phyloP scores from a whole-genome alignment of 108 stramenopile species.

The Bacterosira constricta region DNA sequence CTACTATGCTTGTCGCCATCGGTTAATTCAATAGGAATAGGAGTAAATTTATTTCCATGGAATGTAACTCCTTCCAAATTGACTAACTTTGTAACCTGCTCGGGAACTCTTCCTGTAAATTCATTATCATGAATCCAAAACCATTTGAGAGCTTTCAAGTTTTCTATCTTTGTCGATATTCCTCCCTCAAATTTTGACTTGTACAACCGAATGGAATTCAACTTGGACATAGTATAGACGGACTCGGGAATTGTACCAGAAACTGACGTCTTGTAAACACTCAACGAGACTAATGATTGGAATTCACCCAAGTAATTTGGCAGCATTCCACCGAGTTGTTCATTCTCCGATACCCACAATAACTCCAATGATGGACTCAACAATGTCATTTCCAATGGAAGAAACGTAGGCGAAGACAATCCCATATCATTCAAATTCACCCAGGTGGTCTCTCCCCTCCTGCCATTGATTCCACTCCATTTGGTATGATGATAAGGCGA shows the following conservation, averaged over 20 bases:
- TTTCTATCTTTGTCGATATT: conserved; percentile 19
- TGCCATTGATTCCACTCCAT: conserved; percentile 41
- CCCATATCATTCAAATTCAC: conserved; percentile 23
- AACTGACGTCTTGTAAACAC: conserved; percentile 21
- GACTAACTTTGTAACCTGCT: conserved; percentile 10
- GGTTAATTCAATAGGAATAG: not conserved
- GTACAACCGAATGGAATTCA: conserved; percentile 37
- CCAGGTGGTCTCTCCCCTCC: conserved; percentile 16
- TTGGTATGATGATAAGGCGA: conserved; percentile 14
- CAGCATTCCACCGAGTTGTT: conserved; percentile 10
- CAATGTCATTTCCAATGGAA: conserved; percentile 34
- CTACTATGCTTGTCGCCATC: not conserved
- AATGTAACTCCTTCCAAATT: conserved; percentile 42
- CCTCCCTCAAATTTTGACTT: conserved; percentile 25
- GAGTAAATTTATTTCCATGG: conserved; percentile 37
- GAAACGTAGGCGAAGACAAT: not conserved
- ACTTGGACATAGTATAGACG: conserved; percentile 23
- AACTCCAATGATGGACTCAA: conserved; percentile 36
- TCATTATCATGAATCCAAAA: conserved; percentile 48
- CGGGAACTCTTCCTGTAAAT: conserved; percentile 35
- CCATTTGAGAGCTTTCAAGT: conserved; percentile 35
- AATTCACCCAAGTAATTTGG: conserved; percentile 45
- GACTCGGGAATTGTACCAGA: conserved; percentile 17
- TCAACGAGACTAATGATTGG: conserved; percentile 2
- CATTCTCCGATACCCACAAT: conserved; percentile 36